These are phyloP conservation scores for Fusarium mangiferae DNA, from an alignment of 2,329 filamentous ascomycete species.

Conservation along the genomic window DNA sequence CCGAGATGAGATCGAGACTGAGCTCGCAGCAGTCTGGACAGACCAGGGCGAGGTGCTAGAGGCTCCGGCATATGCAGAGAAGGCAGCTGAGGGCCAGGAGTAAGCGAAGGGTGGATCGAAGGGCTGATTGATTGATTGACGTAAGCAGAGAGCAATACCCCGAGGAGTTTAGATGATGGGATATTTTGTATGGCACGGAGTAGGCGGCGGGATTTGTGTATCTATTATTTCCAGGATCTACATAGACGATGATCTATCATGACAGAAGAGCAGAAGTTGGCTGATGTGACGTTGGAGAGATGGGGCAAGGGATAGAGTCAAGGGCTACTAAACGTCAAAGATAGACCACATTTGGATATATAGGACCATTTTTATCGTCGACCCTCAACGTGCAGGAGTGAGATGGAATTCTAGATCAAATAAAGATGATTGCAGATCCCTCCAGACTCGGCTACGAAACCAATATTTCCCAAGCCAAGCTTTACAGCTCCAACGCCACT, in stretches of 20 bases:
- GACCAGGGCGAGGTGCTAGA: constrained; percentile 61
- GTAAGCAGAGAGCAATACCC: constrained; percentile 14
- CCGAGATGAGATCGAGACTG: constrained; percentile 81
- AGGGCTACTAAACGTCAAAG: neutral
- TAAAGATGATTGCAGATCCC: neutral
- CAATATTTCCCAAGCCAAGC: constrained; percentile 24
- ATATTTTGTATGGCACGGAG: constrained; percentile 16
- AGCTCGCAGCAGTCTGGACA: constrained; percentile 75
- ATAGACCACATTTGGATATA: neutral
- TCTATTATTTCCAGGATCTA: constrained; percentile 3
- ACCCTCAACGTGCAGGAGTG: constrained; percentile 1
- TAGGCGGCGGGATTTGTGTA: constrained; percentile 11
- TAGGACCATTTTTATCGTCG: neutral
- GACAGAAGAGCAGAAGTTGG: neutral
- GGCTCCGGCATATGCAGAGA: constrained; percentile 56
- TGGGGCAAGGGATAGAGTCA: constrained; percentile 3
- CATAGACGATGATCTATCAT: constrained; percentile 12
- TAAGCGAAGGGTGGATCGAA: constrained; percentile 12
- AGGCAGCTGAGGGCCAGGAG: constrained; percentile 25
- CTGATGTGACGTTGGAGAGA: neutral
- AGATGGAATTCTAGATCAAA: constrained; percentile 17
- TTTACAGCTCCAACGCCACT: constrained; percentile 34
- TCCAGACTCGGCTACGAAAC: neutral
- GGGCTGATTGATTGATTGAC: neutral
- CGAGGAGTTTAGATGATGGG: neutral